Percentiles rank a stretch among this genome's conserved stretches.
Conservation (phyloP, 1,284 basidiomycete species). For the Leccinum subrobustum region DNA sequence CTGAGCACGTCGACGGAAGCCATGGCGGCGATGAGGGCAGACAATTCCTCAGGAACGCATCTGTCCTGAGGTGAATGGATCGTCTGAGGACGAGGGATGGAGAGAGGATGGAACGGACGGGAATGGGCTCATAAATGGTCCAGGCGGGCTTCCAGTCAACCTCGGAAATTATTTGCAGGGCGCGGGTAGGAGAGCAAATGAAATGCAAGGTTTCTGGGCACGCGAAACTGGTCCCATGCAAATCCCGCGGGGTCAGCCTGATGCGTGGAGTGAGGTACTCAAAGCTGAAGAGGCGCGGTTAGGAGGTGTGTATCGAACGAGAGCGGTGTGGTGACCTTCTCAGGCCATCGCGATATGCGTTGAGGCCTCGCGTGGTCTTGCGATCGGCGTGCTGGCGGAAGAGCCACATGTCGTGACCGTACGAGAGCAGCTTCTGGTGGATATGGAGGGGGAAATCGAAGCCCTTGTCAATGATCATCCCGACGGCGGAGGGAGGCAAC, state of each 20-base stretch:
- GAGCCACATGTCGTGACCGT: slow-evolving; percentile 49
- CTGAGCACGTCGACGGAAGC: slow-evolving; percentile 64
- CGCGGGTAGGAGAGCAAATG: slow-evolving; percentile 67
- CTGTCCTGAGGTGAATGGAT: slow-evolving; percentile 50
- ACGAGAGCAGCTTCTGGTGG: slow-evolving; percentile 55
- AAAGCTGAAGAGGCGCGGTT: too few relatives aligned
- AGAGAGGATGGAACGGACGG: slow-evolving; percentile 46
- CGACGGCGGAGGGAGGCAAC: slow-evolving; percentile 42
- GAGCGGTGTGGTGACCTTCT: slow-evolving; percentile 50
- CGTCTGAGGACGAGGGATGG: not conserved
- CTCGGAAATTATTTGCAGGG: slow-evolving; percentile 61
- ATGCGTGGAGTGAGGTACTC: too few relatives aligned
- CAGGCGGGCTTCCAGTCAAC: slow-evolving; percentile 58
- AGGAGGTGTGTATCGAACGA: too few relatives aligned
- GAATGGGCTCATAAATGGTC: slow-evolving; percentile 85
- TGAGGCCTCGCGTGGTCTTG: slow-evolving; percentile 73
- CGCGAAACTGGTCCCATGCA: slow-evolving; percentile 43
- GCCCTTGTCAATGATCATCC: slow-evolving; percentile 86
- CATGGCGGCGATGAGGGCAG: slow-evolving; percentile 62
- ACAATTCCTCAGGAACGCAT: slow-evolving; percentile 77
- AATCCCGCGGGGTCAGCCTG: slow-evolving; percentile 64
- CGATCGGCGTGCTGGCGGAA: slow-evolving; percentile 60
- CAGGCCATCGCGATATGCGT: slow-evolving; percentile 72
- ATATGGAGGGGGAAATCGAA: slow-evolving; percentile 67
- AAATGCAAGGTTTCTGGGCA: slow-evolving; percentile 59